These are phyloP conservation scores for Phaeosphaeriaceae sp. DNA, from an alignment of 2,329 filamentous ascomycete genomes.

Conservation along the genomic window DNA sequence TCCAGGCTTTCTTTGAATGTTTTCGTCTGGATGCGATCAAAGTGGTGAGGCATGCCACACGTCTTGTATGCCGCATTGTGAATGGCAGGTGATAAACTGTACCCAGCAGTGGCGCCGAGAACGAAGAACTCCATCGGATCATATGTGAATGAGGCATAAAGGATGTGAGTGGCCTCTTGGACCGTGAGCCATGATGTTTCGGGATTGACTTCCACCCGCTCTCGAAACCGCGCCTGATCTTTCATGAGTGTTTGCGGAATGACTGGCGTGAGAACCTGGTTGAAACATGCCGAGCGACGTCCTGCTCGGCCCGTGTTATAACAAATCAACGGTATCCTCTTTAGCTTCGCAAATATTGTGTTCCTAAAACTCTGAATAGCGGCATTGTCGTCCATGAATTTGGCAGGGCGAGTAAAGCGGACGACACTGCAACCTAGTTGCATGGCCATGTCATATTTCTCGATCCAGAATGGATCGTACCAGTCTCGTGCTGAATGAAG, in stretches of 20 bases:
- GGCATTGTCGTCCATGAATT: conserved; percentile 67
- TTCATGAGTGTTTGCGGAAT: conserved; percentile 57
- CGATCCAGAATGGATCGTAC: conserved; percentile 63
- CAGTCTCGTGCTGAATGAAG: conserved; percentile 61
- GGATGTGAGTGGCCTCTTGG: conserved; percentile 67
- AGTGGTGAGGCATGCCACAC: conserved; percentile 72
- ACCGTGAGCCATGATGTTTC: conserved; percentile 64
- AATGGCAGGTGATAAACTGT: conserved; percentile 78
- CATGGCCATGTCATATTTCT: conserved; percentile 65
- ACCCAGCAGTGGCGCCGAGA: conserved; percentile 75
- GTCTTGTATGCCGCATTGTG: conserved; percentile 73
- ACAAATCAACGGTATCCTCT: conserved; percentile 63
- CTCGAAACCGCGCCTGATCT: conserved; percentile 36
- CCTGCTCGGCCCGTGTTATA: conserved; percentile 71
- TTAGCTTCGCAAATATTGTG: conserved; percentile 54
- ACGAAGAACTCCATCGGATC: conserved; percentile 76
- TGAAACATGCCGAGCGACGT: conserved; percentile 70
- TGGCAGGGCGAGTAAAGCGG: conserved; percentile 65
- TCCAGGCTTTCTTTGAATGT: conserved; percentile 65
- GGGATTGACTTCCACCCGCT: conserved; percentile 41
- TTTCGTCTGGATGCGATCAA: conserved; percentile 66
- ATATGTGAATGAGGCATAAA: conserved; percentile 71
- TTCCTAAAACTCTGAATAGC: conserved; percentile 64
- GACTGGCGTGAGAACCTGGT: conserved; percentile 68
- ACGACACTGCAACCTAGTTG: conserved; percentile 67